These are phyloP conservation scores for Lactarius tabidus DNA, from an alignment of 768 basidiomycete genomes.

Conservation along the genomic window DNA sequence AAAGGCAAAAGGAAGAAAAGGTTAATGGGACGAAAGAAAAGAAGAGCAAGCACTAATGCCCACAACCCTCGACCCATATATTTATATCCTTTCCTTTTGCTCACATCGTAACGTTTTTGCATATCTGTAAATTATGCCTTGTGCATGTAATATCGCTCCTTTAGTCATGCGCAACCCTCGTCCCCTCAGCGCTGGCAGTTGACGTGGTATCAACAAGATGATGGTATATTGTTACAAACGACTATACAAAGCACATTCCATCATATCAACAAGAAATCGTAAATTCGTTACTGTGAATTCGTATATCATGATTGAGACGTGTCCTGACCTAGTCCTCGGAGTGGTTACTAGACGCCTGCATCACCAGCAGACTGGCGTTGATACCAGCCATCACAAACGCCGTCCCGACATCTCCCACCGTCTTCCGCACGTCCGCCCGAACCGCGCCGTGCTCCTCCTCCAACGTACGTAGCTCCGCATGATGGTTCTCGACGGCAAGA, in stretches of 20 bases:
- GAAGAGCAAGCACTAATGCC: slow-evolving; percentile 41
- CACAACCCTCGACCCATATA: slow-evolving; percentile 2
- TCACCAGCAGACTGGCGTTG: slow-evolving; percentile 58
- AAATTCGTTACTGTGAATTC: neutral
- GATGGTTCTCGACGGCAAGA: slow-evolving; percentile 69
- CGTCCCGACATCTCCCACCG: slow-evolving; percentile 80
- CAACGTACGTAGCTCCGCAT: slow-evolving; percentile 62
- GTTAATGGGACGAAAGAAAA: slow-evolving; percentile 56
- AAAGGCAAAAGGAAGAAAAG: slow-evolving; percentile 44
- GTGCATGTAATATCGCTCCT: slow-evolving; percentile 22
- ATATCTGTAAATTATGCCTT: slow-evolving; percentile 23
- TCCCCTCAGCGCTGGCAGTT: neutral
- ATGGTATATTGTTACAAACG: neutral
- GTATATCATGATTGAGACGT: neutral
- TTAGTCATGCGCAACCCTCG: neutral
- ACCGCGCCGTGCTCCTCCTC: slow-evolving; percentile 53
- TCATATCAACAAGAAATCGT: neutral
- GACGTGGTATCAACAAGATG: neutral
- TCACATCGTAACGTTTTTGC: slow-evolving; percentile 21
- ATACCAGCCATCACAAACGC: slow-evolving; percentile 64
- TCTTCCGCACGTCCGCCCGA: slow-evolving; percentile 66
- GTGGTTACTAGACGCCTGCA: slow-evolving; percentile 45
- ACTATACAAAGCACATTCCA: neutral
- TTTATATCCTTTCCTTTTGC: slow-evolving; percentile 4
- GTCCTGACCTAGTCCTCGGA: neutral